Conservation (phyloP, 73 alveolate genomes). For the Tetrahymena malaccensis region DNA sequence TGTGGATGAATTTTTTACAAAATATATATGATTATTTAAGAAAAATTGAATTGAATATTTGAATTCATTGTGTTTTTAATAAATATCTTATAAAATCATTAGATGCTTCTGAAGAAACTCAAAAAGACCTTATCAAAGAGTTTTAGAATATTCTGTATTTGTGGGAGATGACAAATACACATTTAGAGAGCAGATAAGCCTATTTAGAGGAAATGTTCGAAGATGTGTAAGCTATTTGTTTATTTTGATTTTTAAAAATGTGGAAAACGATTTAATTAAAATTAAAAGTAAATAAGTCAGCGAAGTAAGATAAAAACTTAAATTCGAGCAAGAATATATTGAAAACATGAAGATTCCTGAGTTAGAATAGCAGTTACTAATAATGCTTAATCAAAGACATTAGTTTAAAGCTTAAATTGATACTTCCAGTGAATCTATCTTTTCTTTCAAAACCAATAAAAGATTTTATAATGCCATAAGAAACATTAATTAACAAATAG, state of each 20-base stretch:
- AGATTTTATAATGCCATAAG: neutral
- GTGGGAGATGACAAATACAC: neutral
- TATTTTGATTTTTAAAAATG: neutral
- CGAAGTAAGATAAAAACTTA: neutral
- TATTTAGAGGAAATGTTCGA: neutral
- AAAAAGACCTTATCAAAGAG: neutral
- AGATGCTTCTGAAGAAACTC: neutral
- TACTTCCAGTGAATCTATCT: neutral
- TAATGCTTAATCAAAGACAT: neutral
- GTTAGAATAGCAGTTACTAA: neutral
- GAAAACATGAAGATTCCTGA: neutral
- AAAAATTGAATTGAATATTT: neutral
- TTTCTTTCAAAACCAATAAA: neutral
- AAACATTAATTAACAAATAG: neutral
- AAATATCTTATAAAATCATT: neutral
- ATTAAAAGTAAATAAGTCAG: neutral
- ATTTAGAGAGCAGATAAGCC: neutral
- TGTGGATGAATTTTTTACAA: too few species aligned
- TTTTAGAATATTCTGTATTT: neutral
- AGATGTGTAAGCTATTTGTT: neutral
- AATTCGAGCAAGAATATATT: neutral
- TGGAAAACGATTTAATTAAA: neutral
- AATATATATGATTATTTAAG: too few species aligned
- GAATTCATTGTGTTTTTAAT: too few species aligned
- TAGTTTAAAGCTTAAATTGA: neutral